phyloP scores from a whole-genome alignment of 495 filamentous ascomycete genomes.

The Aspergillus nanangensis region DNA sequence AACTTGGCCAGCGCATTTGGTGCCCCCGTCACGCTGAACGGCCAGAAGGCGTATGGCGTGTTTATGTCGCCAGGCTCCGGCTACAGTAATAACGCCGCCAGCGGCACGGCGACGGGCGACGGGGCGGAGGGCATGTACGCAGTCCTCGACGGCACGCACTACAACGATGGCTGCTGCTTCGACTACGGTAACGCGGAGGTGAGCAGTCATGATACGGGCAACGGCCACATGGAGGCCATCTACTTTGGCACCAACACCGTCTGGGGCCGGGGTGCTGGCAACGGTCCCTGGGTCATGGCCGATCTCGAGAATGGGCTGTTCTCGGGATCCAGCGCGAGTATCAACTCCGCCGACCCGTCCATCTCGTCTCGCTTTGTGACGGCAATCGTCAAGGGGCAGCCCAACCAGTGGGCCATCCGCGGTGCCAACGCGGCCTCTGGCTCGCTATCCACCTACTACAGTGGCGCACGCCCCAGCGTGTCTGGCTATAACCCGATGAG shows the following conservation, averaged over 20 bases:
- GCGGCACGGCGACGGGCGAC: slow-evolving; percentile 48
- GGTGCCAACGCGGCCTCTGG: slow-evolving; percentile 51
- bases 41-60: slow-evolving; percentile 55
- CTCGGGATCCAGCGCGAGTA: slow-evolving; percentile 35
- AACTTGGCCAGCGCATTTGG: slow-evolving; percentile 50
- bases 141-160: slow-evolving; percentile 56
- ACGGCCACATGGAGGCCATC: slow-evolving; percentile 59
- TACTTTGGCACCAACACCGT: slow-evolving; percentile 47
- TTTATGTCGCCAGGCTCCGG: slow-evolving; percentile 52
- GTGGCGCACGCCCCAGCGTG: slow-evolving; percentile 40
- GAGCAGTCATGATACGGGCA: slow-evolving; percentile 48
- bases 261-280: slow-evolving; percentile 50
- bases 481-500: slow-evolving; percentile 55
- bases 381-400: slow-evolving; percentile 45
- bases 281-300: slow-evolving; percentile 57
- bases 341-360: slow-evolving; percentile 44
- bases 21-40: slow-evolving; percentile 54
- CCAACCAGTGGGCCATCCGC: slow-evolving; percentile 50
- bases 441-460: slow-evolving; percentile 51
- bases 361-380: slow-evolving; percentile 49
- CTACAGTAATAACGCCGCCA: slow-evolving; percentile 49
- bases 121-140: slow-evolving; percentile 55
- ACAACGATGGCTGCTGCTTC: slow-evolving; percentile 55
- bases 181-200: slow-evolving; percentile 60
- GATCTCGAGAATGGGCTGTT: slow-evolving; percentile 58